phyloP scores from a whole-genome alignment of 2,329 filamentous ascomycete species.

The Teratosphaeriaceae sp. region DNA sequence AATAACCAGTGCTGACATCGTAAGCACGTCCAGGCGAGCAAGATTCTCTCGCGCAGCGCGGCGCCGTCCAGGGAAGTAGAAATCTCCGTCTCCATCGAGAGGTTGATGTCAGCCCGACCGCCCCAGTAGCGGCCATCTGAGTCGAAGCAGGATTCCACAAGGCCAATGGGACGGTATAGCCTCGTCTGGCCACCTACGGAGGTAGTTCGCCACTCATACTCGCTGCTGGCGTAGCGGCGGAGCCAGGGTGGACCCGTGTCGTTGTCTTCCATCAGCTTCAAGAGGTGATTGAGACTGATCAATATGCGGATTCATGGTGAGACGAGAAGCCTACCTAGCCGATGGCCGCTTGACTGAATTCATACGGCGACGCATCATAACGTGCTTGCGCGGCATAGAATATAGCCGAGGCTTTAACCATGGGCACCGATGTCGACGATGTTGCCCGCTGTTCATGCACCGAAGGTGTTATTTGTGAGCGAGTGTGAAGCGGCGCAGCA shows the following conservation, averaged over 20 bases:
- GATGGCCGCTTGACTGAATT: no score
- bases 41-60: conserved; percentile 30
- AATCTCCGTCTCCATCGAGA: conserved; percentile 31
- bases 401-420: no score
- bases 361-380: no score
- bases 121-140: conserved; percentile 38
- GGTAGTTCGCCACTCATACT: conserved; percentile 9
- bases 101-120: conserved; percentile 41
- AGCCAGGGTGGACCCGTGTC: conserved; percentile 12
- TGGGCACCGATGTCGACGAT: no score
- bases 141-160: conserved; percentile 41
- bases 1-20: conserved; percentile 36
- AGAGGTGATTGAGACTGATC: no score
- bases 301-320: no score
- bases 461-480: no score
- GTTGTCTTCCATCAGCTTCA: neutral
- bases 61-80: conserved; percentile 22
- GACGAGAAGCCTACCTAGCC: no score
- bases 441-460: no score
- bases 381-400: no score
- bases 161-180: conserved; percentile 28
- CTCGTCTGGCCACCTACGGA: neutral
- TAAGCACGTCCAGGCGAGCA: conserved; percentile 35
- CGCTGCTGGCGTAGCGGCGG: conserved; percentile 11
- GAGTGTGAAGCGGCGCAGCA: no score